Evolutionary conservation across 805 yeast genomes (phyloP).

Genomic region (Nakazawaea populi): DNA sequence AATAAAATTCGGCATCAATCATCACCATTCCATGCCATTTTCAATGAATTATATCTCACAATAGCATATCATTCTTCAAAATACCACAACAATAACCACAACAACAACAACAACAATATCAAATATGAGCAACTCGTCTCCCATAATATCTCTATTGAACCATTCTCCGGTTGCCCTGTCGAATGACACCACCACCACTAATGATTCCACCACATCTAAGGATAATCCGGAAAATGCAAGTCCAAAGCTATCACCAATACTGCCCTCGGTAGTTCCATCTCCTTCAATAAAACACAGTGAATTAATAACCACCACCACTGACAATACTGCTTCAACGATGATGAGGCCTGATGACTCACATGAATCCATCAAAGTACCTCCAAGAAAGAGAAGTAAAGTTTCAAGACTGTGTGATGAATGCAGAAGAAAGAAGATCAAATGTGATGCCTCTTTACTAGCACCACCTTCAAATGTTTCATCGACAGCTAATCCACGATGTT

Average conservation of each 20-base stretch:
- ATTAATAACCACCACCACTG: background rate
- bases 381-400: constrained; percentile 61
- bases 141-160: constrained; percentile 7
- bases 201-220: background rate
- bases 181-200: background rate
- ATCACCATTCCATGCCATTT: too few species aligned
- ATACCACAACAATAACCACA: background rate
- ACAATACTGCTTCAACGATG: background rate
- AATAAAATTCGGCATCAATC: background rate
- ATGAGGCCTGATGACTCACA: constrained; percentile 1
- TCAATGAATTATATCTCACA: too few species aligned
- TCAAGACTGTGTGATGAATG: constrained; percentile 82
- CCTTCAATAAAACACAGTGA: background rate
- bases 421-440: constrained; percentile 63
- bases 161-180: background rate
- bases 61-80: background rate
- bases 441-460: constrained; percentile 43
- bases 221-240: background rate
- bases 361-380: constrained; percentile 3
- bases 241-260: background rate
- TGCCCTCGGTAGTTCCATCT: too few species aligned
- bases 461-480: constrained; percentile 34
- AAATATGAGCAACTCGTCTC: background rate
- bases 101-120: background rate
- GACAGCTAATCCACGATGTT: constrained; percentile 47